Percentiles rank a stretch among this genome's conserved stretches.
Conservation (phyloP, 352 stramenopile genomes). For the Achlya hypogyna region DNA sequence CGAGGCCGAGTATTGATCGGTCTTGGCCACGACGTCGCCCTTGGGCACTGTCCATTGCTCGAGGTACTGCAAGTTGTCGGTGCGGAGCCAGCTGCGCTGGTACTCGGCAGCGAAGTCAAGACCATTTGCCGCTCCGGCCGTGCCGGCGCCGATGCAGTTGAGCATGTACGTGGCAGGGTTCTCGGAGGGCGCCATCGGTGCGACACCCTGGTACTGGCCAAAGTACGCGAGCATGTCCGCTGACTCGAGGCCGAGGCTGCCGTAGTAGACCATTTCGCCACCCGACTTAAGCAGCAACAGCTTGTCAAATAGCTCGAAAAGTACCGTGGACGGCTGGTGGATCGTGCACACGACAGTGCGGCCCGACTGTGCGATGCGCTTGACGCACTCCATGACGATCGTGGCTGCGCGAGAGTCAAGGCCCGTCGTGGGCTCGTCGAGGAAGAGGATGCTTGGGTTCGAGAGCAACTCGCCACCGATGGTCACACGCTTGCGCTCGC, state of each 20-base stretch:
- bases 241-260: slow-evolving; percentile 43
- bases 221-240: slow-evolving; percentile 62
- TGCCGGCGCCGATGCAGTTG: slow-evolving; percentile 40
- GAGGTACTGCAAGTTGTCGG: slow-evolving; percentile 29
- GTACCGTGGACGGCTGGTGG: slow-evolving; percentile 72
- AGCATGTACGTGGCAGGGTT: slow-evolving; percentile 88
- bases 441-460: slow-evolving; percentile 39
- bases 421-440: slow-evolving; percentile 49
- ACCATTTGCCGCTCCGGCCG: slow-evolving; percentile 37
- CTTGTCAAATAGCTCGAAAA: slow-evolving; percentile 65
- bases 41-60: slow-evolving; percentile 26
- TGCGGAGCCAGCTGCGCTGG: background rate
- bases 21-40: slow-evolving; percentile 5
- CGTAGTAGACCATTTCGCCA: slow-evolving; percentile 86
- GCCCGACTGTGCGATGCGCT: slow-evolving; percentile 47
- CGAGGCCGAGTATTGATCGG: slow-evolving; percentile 30
- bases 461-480: slow-evolving; percentile 40
- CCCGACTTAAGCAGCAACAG: slow-evolving; percentile 39
- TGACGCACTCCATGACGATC: slow-evolving; percentile 67
- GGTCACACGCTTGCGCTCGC: slow-evolving; percentile 43
- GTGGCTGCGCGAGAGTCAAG: slow-evolving; percentile 64
- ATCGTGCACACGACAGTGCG: slow-evolving; percentile 75
- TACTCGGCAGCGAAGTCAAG: slow-evolving; percentile 27
- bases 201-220: slow-evolving; percentile 25
- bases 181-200: slow-evolving; percentile 40